A percentile compares a stretch with the other conserved stretches of the same genome.
These are phyloP conservation scores for Exobasidium rhododendri DNA, from an alignment of 1,284 basidiomycete genomes.

Conservation along the genomic window DNA sequence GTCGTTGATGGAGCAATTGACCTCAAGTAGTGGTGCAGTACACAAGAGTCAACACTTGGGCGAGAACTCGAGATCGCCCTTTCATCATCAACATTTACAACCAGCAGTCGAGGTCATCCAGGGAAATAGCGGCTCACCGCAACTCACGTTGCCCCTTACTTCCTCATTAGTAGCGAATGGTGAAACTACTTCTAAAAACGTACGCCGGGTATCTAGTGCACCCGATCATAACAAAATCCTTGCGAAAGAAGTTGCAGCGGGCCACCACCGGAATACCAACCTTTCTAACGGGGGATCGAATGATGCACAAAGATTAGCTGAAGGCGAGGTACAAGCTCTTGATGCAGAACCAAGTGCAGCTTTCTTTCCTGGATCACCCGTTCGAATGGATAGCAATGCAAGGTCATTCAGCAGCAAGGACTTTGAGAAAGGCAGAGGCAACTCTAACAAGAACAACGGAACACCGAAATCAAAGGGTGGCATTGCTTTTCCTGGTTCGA, in stretches of 20 bases:
- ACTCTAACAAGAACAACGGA: constrained; percentile 20
- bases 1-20: not conserved
- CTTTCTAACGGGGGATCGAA: not conserved
- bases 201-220: constrained; percentile 90
- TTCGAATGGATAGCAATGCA: constrained; percentile 48
- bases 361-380: constrained; percentile 45
- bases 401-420: constrained; percentile 49
- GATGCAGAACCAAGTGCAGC: constrained; percentile 15
- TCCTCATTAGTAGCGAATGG: not conserved
- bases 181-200: constrained; percentile 69
- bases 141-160: constrained; percentile 8
- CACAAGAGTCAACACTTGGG: not conserved
- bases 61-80: not conserved
- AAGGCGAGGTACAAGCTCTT: not conserved
- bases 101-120: constrained; percentile 9
- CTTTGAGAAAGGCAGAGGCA: constrained; percentile 37
- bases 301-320: constrained; percentile 18
- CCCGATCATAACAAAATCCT: constrained; percentile 88
- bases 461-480: constrained; percentile 36
- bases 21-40: constrained; percentile 25
- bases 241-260: constrained; percentile 15
- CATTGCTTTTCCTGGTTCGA: constrained; percentile 39
- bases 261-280: constrained; percentile 13
- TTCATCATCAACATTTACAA: not conserved
- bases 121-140: constrained; percentile 6